Conservation (phyloP, 2,329 filamentous ascomycete species). For the Talaromyces sp. region DNA sequence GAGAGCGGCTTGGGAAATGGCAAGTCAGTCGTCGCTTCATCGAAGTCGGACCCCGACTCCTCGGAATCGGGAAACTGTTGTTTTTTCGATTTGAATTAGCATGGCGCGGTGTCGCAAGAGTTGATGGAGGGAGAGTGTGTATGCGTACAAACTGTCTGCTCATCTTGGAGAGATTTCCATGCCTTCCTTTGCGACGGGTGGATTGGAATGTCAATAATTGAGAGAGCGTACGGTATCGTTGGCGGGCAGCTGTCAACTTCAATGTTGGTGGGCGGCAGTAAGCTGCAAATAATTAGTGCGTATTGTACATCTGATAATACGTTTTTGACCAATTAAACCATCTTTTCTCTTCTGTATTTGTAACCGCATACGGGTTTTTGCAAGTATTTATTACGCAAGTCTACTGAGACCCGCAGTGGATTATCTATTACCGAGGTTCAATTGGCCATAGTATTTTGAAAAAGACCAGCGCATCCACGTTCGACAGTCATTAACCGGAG, state of each 20-base stretch:
- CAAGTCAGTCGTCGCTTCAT: constrained; percentile 61
- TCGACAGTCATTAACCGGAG: neutral
- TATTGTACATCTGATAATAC: neutral
- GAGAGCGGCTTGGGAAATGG: constrained; percentile 85
- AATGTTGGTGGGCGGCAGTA: neutral
- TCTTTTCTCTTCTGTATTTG: neutral
- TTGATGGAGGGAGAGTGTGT: neutral
- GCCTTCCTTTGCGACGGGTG: neutral
- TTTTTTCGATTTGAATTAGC: neutral
- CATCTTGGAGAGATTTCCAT: constrained; percentile 10
- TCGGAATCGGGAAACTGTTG: constrained; percentile 41
- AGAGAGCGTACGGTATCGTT: neutral
- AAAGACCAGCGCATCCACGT: neutral
- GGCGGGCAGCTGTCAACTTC: neutral
- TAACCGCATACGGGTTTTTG: neutral
- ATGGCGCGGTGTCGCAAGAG: neutral
- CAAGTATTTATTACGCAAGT: neutral
- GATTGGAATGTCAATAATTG: neutral
- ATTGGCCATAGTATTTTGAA: neutral
- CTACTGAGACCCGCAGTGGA: neutral
- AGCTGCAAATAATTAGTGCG: neutral
- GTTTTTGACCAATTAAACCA: neutral
- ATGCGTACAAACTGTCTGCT: constrained; percentile 22
- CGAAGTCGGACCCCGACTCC: constrained; percentile 45
- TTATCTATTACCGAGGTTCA: neutral